These are phyloP conservation scores for Trichophyton simii DNA, from an alignment of 2,329 filamentous ascomycete species.

Conservation along the genomic window DNA sequence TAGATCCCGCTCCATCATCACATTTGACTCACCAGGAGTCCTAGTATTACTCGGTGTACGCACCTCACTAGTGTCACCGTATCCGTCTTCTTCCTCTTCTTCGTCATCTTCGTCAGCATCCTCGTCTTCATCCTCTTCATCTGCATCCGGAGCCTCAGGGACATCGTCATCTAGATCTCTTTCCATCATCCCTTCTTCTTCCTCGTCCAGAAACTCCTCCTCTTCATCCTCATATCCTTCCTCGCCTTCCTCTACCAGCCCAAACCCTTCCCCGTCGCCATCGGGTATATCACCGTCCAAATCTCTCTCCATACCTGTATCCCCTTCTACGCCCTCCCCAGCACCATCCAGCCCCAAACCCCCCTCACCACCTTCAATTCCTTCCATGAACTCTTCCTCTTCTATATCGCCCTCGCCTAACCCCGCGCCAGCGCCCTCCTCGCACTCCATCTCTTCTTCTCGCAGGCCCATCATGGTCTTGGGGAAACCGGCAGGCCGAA, in stretches of 20 bases:
- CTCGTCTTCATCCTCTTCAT: conserved; percentile 26
- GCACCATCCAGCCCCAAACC: conserved; percentile 35
- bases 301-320: conserved; percentile 30
- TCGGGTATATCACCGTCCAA: conserved; percentile 37
- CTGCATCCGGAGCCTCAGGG: conserved; percentile 8
- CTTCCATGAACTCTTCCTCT: conserved; percentile 28
- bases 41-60: conserved; percentile 20
- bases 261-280: conserved; percentile 22
- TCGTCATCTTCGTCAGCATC: conserved; percentile 36
- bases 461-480: conserved; percentile 85
- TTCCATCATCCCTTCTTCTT: conserved; percentile 18
- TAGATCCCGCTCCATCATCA: conserved; percentile 52
- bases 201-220: conserved; percentile 33
- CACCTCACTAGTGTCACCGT: conserved; percentile 45
- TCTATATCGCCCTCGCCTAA: conserved; percentile 63
- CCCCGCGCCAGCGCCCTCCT: conserved; percentile 67
- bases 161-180: conserved; percentile 12
- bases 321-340: conserved; percentile 48
- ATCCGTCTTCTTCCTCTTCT: conserved; percentile 45
- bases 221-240: conserved; percentile 44
- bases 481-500: conserved; percentile 71
- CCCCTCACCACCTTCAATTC: conserved; percentile 15
- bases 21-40: neutral
- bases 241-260: conserved; percentile 31
- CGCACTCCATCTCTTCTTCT: conserved; percentile 77